Percentiles rank a stretch among this genome's conserved stretches.
These are phyloP conservation scores for Monosporozyma aerobia DNA, from an alignment of 805 yeast species.

Conservation along the genomic window DNA sequence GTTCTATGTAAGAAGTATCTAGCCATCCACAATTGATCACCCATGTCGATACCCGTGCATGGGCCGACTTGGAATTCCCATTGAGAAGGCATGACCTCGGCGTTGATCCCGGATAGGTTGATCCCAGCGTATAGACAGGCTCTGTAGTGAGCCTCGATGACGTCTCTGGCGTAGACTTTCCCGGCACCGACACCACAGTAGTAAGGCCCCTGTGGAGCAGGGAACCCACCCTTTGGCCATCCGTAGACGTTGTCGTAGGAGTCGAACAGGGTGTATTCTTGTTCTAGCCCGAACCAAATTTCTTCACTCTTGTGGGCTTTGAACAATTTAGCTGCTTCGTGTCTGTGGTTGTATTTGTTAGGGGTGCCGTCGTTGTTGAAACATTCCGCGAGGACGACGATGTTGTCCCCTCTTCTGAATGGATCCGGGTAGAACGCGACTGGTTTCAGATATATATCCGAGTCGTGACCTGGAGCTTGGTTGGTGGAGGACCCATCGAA, in stretches of 20 bases:
- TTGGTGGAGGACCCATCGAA: constrained; percentile 98
- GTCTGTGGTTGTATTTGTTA: constrained; percentile 97
- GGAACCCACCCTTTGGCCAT: constrained; percentile 99
- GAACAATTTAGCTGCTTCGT: constrained; percentile 91
- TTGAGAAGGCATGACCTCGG: constrained; percentile 99
- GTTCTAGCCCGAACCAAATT: constrained; percentile 98
- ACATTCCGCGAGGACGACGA: constrained; percentile 90
- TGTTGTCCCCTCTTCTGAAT: constrained; percentile 95
- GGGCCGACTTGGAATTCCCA: constrained; percentile 99
- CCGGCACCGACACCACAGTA: constrained; percentile 99
- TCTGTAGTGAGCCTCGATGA: constrained; percentile 97
- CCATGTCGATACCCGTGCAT: constrained; percentile 90
- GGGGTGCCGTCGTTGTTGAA: constrained; percentile 99
- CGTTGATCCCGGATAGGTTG: constrained; percentile 90
- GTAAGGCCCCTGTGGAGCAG: constrained; percentile 99
- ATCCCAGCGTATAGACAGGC: constrained; percentile 94
- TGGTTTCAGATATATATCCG: constrained; percentile 94
- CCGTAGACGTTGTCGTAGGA: constrained; percentile 84
- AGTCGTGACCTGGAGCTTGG: constrained; percentile 97
- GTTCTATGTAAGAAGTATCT: constrained; percentile 88
- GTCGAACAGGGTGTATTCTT: constrained; percentile 95
- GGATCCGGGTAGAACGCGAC: constrained; percentile 93
- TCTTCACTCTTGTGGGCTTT: constrained; percentile 76
- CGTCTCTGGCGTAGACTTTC: constrained; percentile 95
- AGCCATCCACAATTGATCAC: constrained; percentile 95